A percentile compares a stretch with the other conserved stretches of the same genome.
phyloP scores from a whole-genome alignment of 2,329 filamentous ascomycete species.

The Alternaria gansuensis region DNA sequence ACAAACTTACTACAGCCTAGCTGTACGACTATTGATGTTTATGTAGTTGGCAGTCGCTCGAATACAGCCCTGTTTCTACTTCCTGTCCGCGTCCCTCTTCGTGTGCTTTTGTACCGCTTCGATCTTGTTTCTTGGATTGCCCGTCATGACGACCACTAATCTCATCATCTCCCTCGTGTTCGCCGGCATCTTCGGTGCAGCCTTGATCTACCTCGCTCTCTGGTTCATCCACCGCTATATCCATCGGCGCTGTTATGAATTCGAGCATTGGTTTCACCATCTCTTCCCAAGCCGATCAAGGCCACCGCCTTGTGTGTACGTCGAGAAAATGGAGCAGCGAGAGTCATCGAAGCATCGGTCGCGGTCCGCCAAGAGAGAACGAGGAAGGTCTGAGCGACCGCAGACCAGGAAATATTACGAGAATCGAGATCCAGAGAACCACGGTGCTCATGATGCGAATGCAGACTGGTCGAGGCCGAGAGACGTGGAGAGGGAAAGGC shows the following conservation, averaged over 20 bases:
- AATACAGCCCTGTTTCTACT: neutral
- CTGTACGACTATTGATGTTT: neutral
- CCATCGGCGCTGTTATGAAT: constrained; percentile 24
- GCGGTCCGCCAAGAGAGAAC: constrained; percentile 9
- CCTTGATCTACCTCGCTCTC: constrained; percentile 30
- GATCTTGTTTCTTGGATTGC: neutral
- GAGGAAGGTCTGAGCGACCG: constrained; percentile 1
- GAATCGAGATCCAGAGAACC: neutral
- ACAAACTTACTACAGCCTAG: neutral
- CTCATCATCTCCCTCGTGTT: constrained; percentile 33
- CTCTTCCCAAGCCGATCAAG: neutral
- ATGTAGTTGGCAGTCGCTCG: neutral
- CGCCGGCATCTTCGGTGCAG: constrained; percentile 33
- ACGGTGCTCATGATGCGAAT: neutral
- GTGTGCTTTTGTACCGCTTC: neutral
- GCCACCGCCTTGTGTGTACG: constrained; percentile 7
- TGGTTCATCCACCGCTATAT: constrained; percentile 34
- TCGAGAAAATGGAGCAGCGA: constrained; percentile 8
- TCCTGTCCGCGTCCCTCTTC: too few species aligned
- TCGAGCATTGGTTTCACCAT: constrained; percentile 31
- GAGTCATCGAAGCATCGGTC: constrained; percentile 13
- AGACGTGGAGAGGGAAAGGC: constrained; percentile 5
- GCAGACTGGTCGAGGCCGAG: constrained; percentile 5
- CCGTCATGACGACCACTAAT: constrained; percentile 24
- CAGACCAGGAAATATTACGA: constrained; percentile 9